These are phyloP conservation scores for Cyclotella atomus DNA, from an alignment of 108 stramenopile species.

Conservation along the genomic window DNA sequence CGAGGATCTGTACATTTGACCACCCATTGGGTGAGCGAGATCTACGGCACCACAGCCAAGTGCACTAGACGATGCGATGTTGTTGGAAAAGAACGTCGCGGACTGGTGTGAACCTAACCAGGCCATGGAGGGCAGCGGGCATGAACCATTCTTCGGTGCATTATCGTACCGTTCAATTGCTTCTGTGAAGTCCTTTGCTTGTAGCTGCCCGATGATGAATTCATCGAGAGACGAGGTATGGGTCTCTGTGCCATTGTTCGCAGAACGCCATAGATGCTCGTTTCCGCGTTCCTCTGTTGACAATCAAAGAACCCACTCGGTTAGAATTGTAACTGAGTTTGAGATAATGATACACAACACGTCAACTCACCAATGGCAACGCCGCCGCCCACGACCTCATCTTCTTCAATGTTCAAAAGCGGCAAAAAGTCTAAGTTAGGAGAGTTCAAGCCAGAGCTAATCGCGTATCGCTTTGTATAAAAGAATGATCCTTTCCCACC, in stretches of 20 bases:
- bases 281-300: slow-evolving; percentile 79
- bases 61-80: slow-evolving; percentile 74
- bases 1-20: slow-evolving; percentile 75
- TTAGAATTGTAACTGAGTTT: background rate
- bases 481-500: slow-evolving; percentile 74
- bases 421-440: slow-evolving; percentile 85
- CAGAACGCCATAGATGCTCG: slow-evolving; percentile 84
- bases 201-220: slow-evolving; percentile 77
- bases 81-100: slow-evolving; percentile 76
- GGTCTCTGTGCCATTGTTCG: slow-evolving; percentile 87
- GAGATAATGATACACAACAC: background rate
- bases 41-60: slow-evolving; percentile 89
- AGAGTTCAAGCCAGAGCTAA: slow-evolving; percentile 79
- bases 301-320: slow-evolving; percentile 1
- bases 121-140: slow-evolving; percentile 77
- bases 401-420: slow-evolving; percentile 82
- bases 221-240: slow-evolving; percentile 86
- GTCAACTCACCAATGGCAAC: slow-evolving; percentile 54
- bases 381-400: slow-evolving; percentile 64
- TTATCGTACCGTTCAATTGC: slow-evolving; percentile 74
- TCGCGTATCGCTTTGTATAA: slow-evolving; percentile 77
- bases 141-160: slow-evolving; percentile 3
- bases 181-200: slow-evolving; percentile 68
- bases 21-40: slow-evolving; percentile 81
- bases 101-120: slow-evolving; percentile 87